Base-by-base conservation (phyloP, 2,329 filamentous ascomycete species). In the Volutella citrinella region DNA sequence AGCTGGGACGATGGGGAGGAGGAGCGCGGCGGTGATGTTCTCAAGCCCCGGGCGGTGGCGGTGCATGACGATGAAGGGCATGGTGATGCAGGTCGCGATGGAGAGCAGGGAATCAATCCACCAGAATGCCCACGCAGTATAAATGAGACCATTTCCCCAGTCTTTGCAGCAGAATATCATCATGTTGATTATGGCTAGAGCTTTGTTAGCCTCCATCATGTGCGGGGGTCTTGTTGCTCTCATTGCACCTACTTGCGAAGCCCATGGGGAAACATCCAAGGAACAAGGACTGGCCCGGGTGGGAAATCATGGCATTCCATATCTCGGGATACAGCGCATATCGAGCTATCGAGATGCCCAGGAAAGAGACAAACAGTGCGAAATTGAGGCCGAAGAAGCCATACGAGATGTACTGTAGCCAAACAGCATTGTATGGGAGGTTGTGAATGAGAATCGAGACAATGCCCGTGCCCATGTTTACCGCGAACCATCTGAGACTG, bases 211-310 rank as follows among this genome's bases (percentile, higher is more conserved):
- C 28, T 21, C 5, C 13, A n/a, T 14, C 3, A n/a, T n/a, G n/a
- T n/a, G n/a, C n/a, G n/a, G n/a, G n/a, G n/a, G n/a, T n/a, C n/a
- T n/a, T n/a, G n/a, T n/a, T n/a, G n/a, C n/a, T n/a, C n/a, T n/a
- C n/a, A 11, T 17, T 10, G 19, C 8, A 54, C 57, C 40, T 42
- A 65, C 62, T 85, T 0, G 79, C 76, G 38, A 86, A 72, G 0
- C 72, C 80, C 78, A 86, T 85, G 1, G 81, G 81, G 19, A 84
- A 72, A 0, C 78, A 82, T 1, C 76, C 82, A 5, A 87, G 60
- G 45, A 87, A 87, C 33, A 87, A 66, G 2, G 76, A 80, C 50
- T 87, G 79, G 2, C 71, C 72, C 1, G 79, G 80, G 52, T 87
- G 78, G 3, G 65, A 61, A 21, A 87, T 71, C 81, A 87, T 84